phyloP scores from a whole-genome alignment of 805 yeast genomes.

The Suhomyces kilbournensis region DNA sequence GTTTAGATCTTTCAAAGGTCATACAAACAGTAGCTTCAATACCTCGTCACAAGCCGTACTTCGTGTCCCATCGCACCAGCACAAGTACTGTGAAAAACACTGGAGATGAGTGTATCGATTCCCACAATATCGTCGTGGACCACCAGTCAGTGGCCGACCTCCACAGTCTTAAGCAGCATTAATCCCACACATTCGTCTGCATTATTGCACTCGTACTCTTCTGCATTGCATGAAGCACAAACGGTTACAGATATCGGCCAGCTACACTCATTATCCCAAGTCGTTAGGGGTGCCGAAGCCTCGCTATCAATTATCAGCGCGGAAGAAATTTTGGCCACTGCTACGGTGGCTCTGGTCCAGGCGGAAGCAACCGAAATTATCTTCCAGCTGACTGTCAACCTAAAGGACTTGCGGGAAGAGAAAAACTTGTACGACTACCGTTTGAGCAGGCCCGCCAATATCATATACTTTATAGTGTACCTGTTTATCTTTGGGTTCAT shows the following conservation, averaged over 20 bases:
- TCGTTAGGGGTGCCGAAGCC: slow-evolving; percentile 34
- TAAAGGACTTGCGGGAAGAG: slow-evolving; percentile 26
- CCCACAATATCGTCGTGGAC: slow-evolving; percentile 17
- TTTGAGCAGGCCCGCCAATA: slow-evolving; percentile 30
- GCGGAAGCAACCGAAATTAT: slow-evolving; percentile 33
- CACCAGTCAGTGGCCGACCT: slow-evolving; percentile 23
- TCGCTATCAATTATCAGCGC: slow-evolving; percentile 35
- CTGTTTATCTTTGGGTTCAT: slow-evolving; percentile 22
- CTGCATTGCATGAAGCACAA: slow-evolving; percentile 15
- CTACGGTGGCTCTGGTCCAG: slow-evolving; percentile 25
- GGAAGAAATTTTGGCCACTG: slow-evolving; percentile 36
- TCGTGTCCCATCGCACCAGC: not conserved
- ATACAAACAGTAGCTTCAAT: not conserved
- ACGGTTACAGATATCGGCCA: slow-evolving; percentile 21
- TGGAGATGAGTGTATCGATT: not conserved
- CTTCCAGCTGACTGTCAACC: slow-evolving; percentile 30
- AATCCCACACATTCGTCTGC: slow-evolving; percentile 22
- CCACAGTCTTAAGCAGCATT: slow-evolving; percentile 26
- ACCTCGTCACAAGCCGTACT: not conserved
- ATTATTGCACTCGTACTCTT: slow-evolving; percentile 15
- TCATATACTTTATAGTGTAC: slow-evolving; percentile 29
- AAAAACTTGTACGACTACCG: slow-evolving; percentile 24
- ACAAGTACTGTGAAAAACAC: not conserved
- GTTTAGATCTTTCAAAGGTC: not conserved
- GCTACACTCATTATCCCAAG: slow-evolving; percentile 20